Base-by-base conservation (phyloP, 345 rosid species). In the Eutrema heterophyllum region DNA sequence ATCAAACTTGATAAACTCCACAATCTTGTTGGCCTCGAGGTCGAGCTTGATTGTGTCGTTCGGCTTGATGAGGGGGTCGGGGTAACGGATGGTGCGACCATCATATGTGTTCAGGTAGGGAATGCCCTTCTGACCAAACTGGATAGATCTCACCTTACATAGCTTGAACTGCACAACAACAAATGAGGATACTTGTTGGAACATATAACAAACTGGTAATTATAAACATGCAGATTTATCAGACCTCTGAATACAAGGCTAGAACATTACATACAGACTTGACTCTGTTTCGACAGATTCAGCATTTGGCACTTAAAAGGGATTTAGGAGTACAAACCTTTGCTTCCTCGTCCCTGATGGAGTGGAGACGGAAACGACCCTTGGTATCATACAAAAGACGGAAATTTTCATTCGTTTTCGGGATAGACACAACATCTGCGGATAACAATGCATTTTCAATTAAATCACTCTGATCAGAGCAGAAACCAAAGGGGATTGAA, bases 31-130 rank as follows among this genome's bases (percentile, higher is more conserved):
- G 48, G 27, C 76, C 71, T 86, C 92, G 0, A 89, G 79, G 72
- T 89, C 90, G 24, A 89, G 83, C 82, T 89, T 89, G 80, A 89
- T 81, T 51, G 92, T 87, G 70, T 89, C 95, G 9, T 87, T 89
- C 10, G 95, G 87, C 84, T 81, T 89, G 81, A 89, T 89, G 73
- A 87, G 91, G 30, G 62, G 72, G 72, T 68, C 72, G 8, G 72
- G 72, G 62, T 68, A 68, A 44, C 73, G 73, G 64, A 69, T 69
- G 45, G 73, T 69, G n/a, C 73, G 73, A 33, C 74, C 74, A 58
- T 70, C 66, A 12, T 87, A 87, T 30, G 96, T 89, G 76, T 86
- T 89, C 8, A 89, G 43, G 75, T 84, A 86, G 0, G 96, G 96
- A 71, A 87, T 87, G 2, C 90, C 96, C 73, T 89, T 89, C 76